These are phyloP conservation scores for Nematodospora valgi DNA, from an alignment of 805 yeast genomes.

Conservation along the genomic window DNA sequence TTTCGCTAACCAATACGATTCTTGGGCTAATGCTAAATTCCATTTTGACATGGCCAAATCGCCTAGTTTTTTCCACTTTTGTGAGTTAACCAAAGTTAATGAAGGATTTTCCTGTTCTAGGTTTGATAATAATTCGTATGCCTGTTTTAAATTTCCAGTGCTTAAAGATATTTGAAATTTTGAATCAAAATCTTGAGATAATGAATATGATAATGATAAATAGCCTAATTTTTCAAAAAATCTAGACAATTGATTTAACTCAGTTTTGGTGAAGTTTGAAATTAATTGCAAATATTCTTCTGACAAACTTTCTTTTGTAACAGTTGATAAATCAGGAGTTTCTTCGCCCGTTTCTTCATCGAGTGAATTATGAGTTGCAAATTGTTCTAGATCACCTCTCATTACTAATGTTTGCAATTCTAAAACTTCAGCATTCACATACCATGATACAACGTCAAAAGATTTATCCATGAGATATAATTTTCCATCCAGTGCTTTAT, in stretches of 20 bases:
- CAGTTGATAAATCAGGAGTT: constrained; percentile 33
- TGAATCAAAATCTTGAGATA: constrained; percentile 86
- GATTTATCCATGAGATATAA: constrained; percentile 91
- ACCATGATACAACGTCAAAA: constrained; percentile 76
- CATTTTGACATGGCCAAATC: constrained; percentile 78
- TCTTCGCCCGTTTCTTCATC: constrained; percentile 39
- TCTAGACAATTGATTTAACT: constrained; percentile 76
- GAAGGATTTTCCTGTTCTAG: constrained; percentile 48
- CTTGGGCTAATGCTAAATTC: constrained; percentile 77
- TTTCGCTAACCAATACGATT: constrained; percentile 71
- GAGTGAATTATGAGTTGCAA: constrained; percentile 23
- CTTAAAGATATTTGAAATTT: constrained; percentile 85
- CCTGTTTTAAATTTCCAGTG: constrained; percentile 68
- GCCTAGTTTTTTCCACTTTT: constrained; percentile 88
- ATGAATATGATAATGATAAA: constrained; percentile 74
- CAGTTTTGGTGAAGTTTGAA: constrained; percentile 61
- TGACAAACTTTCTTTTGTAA: constrained; percentile 55
- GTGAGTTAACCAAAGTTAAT: constrained; percentile 27
- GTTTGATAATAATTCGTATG: constrained; percentile 47
- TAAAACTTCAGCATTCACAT: constrained; percentile 76
- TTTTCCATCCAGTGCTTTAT: constrained; percentile 84
- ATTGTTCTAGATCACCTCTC: constrained; percentile 87
- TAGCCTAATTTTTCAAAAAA: constrained; percentile 93
- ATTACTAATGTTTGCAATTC: constrained; percentile 95
- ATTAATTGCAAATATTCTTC: constrained; percentile 47